Evolutionary conservation across 2,329 filamentous ascomycete genomes (phyloP), one percentile per base, ranked within the genome.

Genomic region (Calonectria pseudoturangicola): DNA sequence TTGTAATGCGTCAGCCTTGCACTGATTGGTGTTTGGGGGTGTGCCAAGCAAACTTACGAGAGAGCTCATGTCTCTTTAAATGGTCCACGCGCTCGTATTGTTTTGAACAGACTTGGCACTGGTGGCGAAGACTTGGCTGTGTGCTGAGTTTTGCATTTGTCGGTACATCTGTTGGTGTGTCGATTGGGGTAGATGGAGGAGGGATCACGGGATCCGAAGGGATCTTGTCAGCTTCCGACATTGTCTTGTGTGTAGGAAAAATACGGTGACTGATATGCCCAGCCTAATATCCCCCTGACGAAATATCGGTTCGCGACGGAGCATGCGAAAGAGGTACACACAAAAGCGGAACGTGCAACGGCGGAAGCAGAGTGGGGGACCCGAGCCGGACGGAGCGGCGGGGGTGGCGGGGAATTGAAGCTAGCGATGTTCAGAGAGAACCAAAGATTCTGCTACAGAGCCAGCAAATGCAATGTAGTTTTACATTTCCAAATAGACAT

Each of bases 341-440:
- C 30, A 33, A 33, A 33, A 33, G 30, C 30, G 30, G 33, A 36
- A 36, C 33, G 12, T 36, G 33, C 33, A 3, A 10, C 12, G 33
- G 33, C 33, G 33, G 33, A 36, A 36, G 33, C 10, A 10, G 33
- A 36, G 54, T 58, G 54, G 54, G 54, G 54, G 54, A 58, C n/a
- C 54, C 54, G 54, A 58, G 18, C 54, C 54, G 54, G 54, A 21
- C 54, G 54, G 54, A 58, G 54, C 54, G 51, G 51, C 51, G 54
- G 54, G 54, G 54, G 54, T 58, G 54, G 54, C 43, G 43, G 8
- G 43, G 5, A n/a, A 47, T 21, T n/a, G 43, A 47, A 43, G 41
- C 41, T n/a, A n/a, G 5, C 41, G 41, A 47, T 47, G 6, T n/a
- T 18, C 3, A 18, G 16, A 47, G 43, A n/a, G 9, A 10, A 13